phyloP scores from a whole-genome alignment of 1,284 basidiomycete genomes.

The Melampsora americana region DNA sequence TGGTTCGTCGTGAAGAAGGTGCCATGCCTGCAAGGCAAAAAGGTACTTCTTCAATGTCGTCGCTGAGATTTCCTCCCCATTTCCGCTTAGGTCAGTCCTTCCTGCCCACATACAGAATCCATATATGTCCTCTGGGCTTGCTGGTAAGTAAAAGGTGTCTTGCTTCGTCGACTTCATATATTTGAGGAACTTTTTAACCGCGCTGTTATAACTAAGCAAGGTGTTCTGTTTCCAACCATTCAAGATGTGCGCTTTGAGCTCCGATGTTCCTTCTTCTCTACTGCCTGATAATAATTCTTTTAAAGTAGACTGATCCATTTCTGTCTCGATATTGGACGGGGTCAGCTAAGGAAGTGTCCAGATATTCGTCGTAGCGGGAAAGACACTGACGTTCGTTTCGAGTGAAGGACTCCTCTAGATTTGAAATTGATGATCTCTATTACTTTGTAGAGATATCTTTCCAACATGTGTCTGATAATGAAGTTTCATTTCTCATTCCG shows the following conservation, averaged over 20 bases:
- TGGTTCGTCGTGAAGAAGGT: background rate
- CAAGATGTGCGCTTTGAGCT: background rate
- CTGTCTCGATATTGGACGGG: no score
- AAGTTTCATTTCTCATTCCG: no score
- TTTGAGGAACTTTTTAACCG: background rate
- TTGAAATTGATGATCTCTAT: no score
- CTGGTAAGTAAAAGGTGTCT: background rate
- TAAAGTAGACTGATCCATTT: no score
- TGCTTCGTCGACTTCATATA: background rate
- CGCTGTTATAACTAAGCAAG: background rate
- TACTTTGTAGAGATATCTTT: no score
- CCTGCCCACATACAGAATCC: constrained; percentile 7
- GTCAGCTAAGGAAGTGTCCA: no score
- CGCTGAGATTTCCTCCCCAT: background rate
- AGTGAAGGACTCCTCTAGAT: no score
- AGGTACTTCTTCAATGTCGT: background rate
- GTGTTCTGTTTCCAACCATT: background rate
- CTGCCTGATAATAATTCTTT: no score
- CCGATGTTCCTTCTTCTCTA: no score
- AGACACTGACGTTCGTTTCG: no score
- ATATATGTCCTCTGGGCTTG: background rate
- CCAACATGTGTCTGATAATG: no score
- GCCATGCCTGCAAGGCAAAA: constrained; percentile 2
- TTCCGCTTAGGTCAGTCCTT: background rate
- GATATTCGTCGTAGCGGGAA: no score